Evolutionary conservation across 352 stramenopile species (phyloP).

Genomic region (Pythium coloratum): DNA sequence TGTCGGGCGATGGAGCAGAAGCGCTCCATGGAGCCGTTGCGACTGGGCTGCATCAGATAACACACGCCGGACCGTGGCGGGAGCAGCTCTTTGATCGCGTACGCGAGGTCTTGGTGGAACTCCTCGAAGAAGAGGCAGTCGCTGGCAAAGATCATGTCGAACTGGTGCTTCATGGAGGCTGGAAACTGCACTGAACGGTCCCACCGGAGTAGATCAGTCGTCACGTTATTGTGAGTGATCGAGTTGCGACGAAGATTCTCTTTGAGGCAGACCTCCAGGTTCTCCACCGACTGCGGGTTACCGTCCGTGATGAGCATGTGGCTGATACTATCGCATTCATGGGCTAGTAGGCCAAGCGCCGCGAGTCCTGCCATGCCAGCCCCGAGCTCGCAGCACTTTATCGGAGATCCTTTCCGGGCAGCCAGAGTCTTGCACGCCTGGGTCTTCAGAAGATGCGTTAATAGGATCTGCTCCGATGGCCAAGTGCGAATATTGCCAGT

Average conservation of each 20-base stretch:
- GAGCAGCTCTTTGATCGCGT: constrained; percentile 66
- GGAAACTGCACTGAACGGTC: constrained; percentile 51
- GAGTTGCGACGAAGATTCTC: constrained; percentile 43
- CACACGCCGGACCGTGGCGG: constrained; percentile 42
- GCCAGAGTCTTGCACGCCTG: constrained; percentile 33
- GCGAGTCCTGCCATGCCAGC: constrained; percentile 77
- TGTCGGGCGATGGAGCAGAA: constrained; percentile 55
- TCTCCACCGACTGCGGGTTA: constrained; percentile 67
- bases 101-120: constrained; percentile 75
- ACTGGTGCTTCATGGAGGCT: constrained; percentile 42
- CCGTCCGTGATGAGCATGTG: constrained; percentile 72
- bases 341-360: constrained; percentile 58
- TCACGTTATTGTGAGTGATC: constrained; percentile 14
- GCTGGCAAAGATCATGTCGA: constrained; percentile 80
- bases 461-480: constrained; percentile 76
- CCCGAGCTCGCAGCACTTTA: constrained; percentile 73
- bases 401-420: background rate
- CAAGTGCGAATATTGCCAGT: constrained; percentile 88
- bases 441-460: constrained; percentile 60
- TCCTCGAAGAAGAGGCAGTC: constrained; percentile 89
- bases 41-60: constrained; percentile 74
- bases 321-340: constrained; percentile 38
- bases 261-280: constrained; percentile 59
- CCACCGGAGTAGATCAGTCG: constrained; percentile 64
- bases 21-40: constrained; percentile 74